Percentiles rank a stretch among this genome's conserved stretches.
These are phyloP conservation scores for Castanea crenata DNA, from an alignment of 306 rosid species.

Conservation along the genomic window DNA sequence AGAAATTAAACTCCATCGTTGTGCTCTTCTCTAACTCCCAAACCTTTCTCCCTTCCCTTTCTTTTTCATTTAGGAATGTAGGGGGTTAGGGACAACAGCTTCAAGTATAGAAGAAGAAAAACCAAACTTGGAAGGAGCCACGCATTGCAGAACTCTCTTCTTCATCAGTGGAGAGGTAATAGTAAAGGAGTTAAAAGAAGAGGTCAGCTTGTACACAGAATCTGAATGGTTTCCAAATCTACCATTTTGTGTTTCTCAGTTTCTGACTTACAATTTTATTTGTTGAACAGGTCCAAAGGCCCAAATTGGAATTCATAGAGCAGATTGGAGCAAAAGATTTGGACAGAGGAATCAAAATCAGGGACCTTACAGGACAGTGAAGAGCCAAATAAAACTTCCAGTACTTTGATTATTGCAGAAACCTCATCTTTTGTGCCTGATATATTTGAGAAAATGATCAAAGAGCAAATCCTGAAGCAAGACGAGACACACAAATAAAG, in stretches of 20 bases:
- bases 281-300: constrained; percentile 21
- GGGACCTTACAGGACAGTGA: constrained; percentile 9
- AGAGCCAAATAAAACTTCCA: constrained; percentile 9
- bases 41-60: neutral
- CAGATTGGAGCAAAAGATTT: constrained; percentile 13
- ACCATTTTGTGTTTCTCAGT: neutral
- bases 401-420: constrained; percentile 7
- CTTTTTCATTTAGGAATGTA: constrained; percentile 9
- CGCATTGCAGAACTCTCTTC: constrained; percentile 16
- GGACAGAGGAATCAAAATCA: constrained; percentile 8
- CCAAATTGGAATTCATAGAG: constrained; percentile 14
- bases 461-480: constrained; percentile 1
- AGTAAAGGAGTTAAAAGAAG: constrained; percentile 11
- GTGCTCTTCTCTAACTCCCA: neutral
- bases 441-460: constrained; percentile 1
- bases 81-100: constrained; percentile 1
- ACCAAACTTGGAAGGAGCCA: constrained; percentile 17
- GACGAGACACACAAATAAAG: neutral
- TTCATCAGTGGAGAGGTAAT: neutral
- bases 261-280: neutral
- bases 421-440: neutral
- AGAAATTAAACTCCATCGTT: neutral
- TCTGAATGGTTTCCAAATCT: neutral
- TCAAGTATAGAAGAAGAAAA: constrained; percentile 9
- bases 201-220: constrained; percentile 20